Evolutionary conservation across 495 filamentous ascomycete species (phyloP).

Genomic region (Alectoria sarmentosa): DNA sequence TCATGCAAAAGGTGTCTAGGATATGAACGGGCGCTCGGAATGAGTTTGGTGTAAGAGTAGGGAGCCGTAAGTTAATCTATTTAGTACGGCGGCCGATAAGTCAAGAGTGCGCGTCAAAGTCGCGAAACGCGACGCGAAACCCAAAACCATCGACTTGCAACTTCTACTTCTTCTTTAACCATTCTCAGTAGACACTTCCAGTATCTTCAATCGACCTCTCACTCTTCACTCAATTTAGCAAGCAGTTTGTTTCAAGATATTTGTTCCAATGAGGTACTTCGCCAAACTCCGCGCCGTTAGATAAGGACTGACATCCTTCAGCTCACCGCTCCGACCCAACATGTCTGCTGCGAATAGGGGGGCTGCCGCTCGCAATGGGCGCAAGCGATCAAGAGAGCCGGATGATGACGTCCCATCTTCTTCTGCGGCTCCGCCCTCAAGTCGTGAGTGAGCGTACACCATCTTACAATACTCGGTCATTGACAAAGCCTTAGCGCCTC

Average conservation of each 20-base stretch:
- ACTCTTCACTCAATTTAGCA: neutral
- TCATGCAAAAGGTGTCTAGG: neutral
- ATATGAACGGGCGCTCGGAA: neutral
- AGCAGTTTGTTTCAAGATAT: neutral
- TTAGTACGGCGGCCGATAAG: conserved; percentile 8
- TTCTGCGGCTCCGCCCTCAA: conserved; percentile 59
- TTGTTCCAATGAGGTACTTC: conserved; percentile 31
- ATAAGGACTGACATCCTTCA: conserved; percentile 25
- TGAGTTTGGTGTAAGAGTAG: neutral
- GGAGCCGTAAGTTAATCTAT: no score
- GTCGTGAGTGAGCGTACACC: conserved; percentile 46
- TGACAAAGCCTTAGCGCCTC: conserved; percentile 36
- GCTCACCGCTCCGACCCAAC: conserved; percentile 77
- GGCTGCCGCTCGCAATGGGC: conserved; percentile 48
- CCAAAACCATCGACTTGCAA: neutral
- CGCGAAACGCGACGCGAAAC: conserved; percentile 11
- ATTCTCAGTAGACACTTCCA: neutral
- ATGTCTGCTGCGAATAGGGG: conserved; percentile 86
- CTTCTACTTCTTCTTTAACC: neutral
- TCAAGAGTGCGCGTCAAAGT: neutral
- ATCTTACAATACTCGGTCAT: conserved; percentile 9
- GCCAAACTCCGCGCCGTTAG: neutral
- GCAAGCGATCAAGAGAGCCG: conserved; percentile 75
- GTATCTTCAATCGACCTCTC: neutral
- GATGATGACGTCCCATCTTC: conserved; percentile 69